Evolutionary conservation across 345 rosid genomes (phyloP).

Genomic region (Garcia nutans): DNA sequence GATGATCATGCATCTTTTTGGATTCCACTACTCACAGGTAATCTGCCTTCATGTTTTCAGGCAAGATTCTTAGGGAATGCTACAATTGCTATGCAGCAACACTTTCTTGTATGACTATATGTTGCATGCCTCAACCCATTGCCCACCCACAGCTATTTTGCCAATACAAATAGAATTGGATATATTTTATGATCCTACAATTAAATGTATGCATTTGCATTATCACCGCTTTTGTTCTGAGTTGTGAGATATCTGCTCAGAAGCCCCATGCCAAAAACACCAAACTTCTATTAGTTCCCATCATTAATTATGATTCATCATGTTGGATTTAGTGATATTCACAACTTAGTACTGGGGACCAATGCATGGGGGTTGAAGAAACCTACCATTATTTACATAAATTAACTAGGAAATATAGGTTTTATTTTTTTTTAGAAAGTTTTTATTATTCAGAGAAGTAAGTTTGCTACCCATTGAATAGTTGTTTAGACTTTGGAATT

Average conservation of each 20-base stretch:
- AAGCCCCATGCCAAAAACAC: background rate
- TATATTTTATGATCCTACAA: background rate
- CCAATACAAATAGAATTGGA: conserved; percentile 4
- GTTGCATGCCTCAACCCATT: background rate
- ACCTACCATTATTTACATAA: no score
- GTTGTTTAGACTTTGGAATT: background rate
- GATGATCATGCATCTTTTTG: conserved; percentile 88
- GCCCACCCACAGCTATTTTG: background rate
- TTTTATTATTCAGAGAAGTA: background rate
- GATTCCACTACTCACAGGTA: conserved; percentile 95
- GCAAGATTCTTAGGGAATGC: background rate
- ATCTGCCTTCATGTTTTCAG: conserved; percentile 4
- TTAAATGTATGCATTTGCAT: background rate
- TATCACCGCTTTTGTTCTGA: background rate
- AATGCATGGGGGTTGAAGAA: no score
- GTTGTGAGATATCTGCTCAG: background rate
- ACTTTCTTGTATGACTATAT: background rate
- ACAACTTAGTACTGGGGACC: no score
- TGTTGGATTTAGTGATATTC: background rate
- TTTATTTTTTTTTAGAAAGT: background rate
- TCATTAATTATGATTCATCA: background rate
- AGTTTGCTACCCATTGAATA: background rate
- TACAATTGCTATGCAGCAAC: background rate
- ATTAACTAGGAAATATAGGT: background rate
- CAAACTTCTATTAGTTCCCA: background rate